Evolutionary conservation across 495 filamentous ascomycete species (phyloP), one percentile per base, ranked within the genome.

Genomic region (Beverwykella pulmonaria): DNA sequence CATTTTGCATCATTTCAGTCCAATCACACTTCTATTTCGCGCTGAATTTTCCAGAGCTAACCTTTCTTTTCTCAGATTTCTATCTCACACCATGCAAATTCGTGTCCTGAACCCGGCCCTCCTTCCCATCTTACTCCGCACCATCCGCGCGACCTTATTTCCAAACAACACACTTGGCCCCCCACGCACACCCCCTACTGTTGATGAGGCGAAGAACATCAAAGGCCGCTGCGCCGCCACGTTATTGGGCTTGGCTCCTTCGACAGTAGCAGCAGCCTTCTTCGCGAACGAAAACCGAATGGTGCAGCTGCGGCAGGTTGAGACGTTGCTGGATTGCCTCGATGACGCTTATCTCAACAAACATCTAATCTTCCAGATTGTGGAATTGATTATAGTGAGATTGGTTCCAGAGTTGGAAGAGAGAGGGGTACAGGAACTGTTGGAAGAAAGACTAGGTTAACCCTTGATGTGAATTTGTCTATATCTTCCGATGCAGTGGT

Each of bases 321-420:
- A 80, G 53, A 75, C 72, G 60, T 79, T 89, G 25, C 82, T 97
- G 20, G 88, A 92, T 69, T 78, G 91, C 17, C 90, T 96, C 71
- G 82, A 82, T 1, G 91, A 96, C 75, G 82, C 82, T 12, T 97
- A 96, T 77, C 86, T 90, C 74, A 98, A 97, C 79, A 93, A 90
- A 76, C 92, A 98, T 75, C 77, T 98, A 10, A 75, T 93, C 47
- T 95, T 93, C 68, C 79, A 82, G 23, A 80, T 92, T 41, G 70
- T 97, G 41, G 94, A 98, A 76, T 78, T 91, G 57, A 63, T 96
- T 0, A 79, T 98, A 15, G 86, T 89, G 36, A 84, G 88, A 69
- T 76, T 97, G 32, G 81, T 96, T 55, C 94, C 94, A 27, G 94
- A 98, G 81, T 70, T 98, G 69, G 83, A 84, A 30, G 90, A 92